These are phyloP conservation scores for Irpex lacteus DNA, from an alignment of 1,284 basidiomycete genomes.

Conservation along the genomic window DNA sequence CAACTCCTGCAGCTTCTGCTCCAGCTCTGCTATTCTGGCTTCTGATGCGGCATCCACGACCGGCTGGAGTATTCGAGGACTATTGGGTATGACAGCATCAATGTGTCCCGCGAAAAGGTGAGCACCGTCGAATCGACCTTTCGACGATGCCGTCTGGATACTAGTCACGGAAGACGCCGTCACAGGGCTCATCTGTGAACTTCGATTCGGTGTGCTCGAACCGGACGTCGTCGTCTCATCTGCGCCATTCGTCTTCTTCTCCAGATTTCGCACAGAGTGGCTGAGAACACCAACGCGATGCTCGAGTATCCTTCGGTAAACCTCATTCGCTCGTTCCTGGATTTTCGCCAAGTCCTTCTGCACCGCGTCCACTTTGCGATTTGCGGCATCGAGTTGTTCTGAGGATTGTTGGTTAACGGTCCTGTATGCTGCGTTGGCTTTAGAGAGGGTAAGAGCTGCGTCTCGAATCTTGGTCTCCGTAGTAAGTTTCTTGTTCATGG, in stretches of 20 bases:
- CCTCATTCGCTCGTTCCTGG: conserved; percentile 58
- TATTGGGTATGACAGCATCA: conserved; percentile 52
- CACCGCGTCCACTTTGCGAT: conserved; percentile 59
- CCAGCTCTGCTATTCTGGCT: conserved; percentile 27
- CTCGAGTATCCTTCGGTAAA: conserved; percentile 63
- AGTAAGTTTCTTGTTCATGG: conserved; percentile 65
- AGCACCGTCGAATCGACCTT: conserved; percentile 69
- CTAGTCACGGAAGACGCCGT: conserved; percentile 45
- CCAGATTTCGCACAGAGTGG: conserved; percentile 62
- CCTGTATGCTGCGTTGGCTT: conserved; percentile 60
- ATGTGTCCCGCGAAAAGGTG: conserved; percentile 80
- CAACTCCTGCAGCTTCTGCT: conserved; percentile 54
- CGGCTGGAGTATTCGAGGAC: conserved; percentile 30
- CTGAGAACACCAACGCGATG: conserved; percentile 79
- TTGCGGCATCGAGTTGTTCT: conserved; percentile 67
- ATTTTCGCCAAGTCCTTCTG: conserved; percentile 70
- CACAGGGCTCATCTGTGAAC: conserved; percentile 47
- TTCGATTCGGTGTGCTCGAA: conserved; percentile 50
- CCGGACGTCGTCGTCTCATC: conserved; percentile 40
- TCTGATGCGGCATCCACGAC: conserved; percentile 8
- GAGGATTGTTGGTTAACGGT: conserved; percentile 63
- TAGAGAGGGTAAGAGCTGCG: conserved; percentile 67
- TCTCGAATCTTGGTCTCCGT: conserved; percentile 82
- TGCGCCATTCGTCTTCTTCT: conserved; percentile 48
- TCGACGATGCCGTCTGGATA: conserved; percentile 39